Conservation (phyloP, 257 asterid species). For the Solanum pinnatisectum region DNA sequence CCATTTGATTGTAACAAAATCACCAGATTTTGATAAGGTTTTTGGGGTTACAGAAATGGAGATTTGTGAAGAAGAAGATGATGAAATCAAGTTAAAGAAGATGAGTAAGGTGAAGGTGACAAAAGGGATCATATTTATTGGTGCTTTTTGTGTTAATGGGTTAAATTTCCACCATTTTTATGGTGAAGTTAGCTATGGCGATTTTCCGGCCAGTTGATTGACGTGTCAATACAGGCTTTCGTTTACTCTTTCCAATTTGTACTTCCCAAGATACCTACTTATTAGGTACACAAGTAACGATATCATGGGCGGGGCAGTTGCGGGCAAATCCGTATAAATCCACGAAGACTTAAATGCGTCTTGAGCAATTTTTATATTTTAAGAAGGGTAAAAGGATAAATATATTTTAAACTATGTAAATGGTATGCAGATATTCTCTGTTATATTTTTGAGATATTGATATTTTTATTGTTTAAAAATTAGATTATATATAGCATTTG, state of each 20-base stretch:
- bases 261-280: not conserved
- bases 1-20: constrained; percentile 55
- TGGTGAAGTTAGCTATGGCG: not conserved
- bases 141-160: constrained; percentile 30
- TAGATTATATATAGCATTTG: too few species aligned
- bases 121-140: not conserved
- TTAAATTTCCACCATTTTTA: not conserved
- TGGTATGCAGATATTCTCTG: too few species aligned
- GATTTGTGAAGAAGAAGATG: constrained; percentile 23
- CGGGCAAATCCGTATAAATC: not conserved
- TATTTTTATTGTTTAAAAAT: too few species aligned
- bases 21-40: constrained; percentile 54
- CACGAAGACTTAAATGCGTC: too few species aligned
- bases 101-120: constrained; percentile 4
- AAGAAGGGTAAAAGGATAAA: too few species aligned
- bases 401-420: too few species aligned
- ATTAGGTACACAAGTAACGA: not conserved
- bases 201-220: not conserved
- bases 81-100: constrained; percentile 7
- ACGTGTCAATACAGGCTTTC: not conserved
- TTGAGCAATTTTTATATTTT: too few species aligned
- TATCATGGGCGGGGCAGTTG: too few species aligned
- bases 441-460: too few species aligned
- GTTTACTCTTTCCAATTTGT: not conserved
- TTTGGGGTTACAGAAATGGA: constrained; percentile 38